Percentiles rank a stretch among this genome's conserved stretches.
phyloP scores from a whole-genome alignment of 1,139 yeast species.

The Taphrina pruni region DNA sequence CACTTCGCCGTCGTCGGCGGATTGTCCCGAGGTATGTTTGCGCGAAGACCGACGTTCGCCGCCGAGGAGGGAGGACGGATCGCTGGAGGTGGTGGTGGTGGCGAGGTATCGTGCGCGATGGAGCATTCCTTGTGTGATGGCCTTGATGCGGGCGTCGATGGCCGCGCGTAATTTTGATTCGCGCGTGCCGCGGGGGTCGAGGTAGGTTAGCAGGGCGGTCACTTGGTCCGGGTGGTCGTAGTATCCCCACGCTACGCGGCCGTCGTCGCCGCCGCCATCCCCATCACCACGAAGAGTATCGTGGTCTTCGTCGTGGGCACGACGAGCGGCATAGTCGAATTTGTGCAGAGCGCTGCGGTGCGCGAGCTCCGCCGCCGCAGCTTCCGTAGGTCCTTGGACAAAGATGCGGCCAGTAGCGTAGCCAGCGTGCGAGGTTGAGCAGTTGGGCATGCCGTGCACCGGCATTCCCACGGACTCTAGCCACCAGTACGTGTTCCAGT shows the following conservation, averaged over 20 bases:
- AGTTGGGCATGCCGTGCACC: slow-evolving; percentile 52
- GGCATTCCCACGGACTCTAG: slow-evolving; percentile 80
- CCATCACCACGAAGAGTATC: slow-evolving; percentile 56
- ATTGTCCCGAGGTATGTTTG: background rate
- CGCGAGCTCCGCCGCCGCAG: slow-evolving; percentile 59
- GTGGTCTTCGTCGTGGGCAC: slow-evolving; percentile 65
- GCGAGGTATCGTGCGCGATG: slow-evolving; percentile 18
- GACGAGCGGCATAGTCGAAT: slow-evolving; percentile 53
- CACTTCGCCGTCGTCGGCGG: slow-evolving; percentile 5
- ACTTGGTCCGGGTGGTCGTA: slow-evolving; percentile 70
- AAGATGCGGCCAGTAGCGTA: slow-evolving; percentile 86
- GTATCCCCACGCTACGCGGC: slow-evolving; percentile 65
- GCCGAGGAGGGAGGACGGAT: no score
- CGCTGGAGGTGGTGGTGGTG: background rate
- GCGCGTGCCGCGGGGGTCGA: slow-evolving; percentile 76
- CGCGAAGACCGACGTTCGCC: slow-evolving; percentile 29
- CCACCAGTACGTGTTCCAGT: slow-evolving; percentile 93
- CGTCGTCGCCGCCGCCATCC: slow-evolving; percentile 43
- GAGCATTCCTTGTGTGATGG: slow-evolving; percentile 30
- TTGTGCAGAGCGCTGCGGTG: slow-evolving; percentile 53
- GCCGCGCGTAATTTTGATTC: slow-evolving; percentile 74
- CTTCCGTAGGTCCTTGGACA: slow-evolving; percentile 88
- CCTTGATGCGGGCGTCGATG: slow-evolving; percentile 49
- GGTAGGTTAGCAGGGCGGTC: slow-evolving; percentile 65
- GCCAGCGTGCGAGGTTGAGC: slow-evolving; percentile 56